A percentile compares a stretch with the other conserved stretches of the same genome.
These are phyloP conservation scores for Nematocida sp. DNA, from an alignment of 371 early-diverging fungal species.

Conservation along the genomic window DNA sequence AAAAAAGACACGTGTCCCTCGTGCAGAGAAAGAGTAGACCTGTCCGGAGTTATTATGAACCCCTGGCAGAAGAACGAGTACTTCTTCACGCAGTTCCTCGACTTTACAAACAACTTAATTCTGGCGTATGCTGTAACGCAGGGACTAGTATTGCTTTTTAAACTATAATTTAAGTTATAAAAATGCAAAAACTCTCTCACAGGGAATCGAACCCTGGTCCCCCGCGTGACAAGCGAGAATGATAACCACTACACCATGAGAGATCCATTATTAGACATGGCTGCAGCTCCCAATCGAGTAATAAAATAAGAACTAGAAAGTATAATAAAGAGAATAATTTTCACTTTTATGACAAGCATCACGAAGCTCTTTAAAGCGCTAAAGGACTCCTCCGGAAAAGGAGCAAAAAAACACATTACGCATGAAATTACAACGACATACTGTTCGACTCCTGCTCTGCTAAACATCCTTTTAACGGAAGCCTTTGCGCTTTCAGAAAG, in stretches of 20 bases:
- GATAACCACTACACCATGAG: slow-evolving; percentile 66
- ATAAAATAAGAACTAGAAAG: too few relatives aligned
- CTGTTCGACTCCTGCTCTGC: slow-evolving; percentile 8
- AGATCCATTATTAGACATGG: slow-evolving; percentile 37
- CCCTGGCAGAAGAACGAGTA: slow-evolving; percentile 63
- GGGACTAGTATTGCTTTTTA: slow-evolving; percentile 40
- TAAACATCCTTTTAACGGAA: slow-evolving; percentile 23
- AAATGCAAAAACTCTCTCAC: slow-evolving; percentile 64
- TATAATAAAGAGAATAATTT: slow-evolving; percentile 37
- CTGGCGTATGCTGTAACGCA: slow-evolving; percentile 57
- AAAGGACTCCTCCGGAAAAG: slow-evolving; percentile 32
- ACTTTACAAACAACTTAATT: slow-evolving; percentile 61
- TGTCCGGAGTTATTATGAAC: slow-evolving; percentile 44
- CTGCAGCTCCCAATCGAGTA: neutral
- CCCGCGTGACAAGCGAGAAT: slow-evolving; percentile 66
- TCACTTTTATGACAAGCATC: slow-evolving; percentile 56
- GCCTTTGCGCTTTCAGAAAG: slow-evolving; percentile 19
- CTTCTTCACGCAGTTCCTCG: slow-evolving; percentile 61
- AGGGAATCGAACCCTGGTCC: slow-evolving; percentile 67
- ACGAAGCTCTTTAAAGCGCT: slow-evolving; percentile 64
- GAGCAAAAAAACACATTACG: slow-evolving; percentile 59
- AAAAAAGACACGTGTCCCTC: slow-evolving; percentile 88
- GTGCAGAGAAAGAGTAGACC: slow-evolving; percentile 69
- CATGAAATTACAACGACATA: slow-evolving; percentile 49
- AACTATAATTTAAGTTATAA: neutral